These are phyloP conservation scores for Septoria linicola DNA, from an alignment of 2,329 filamentous ascomycete genomes.

Conservation along the genomic window DNA sequence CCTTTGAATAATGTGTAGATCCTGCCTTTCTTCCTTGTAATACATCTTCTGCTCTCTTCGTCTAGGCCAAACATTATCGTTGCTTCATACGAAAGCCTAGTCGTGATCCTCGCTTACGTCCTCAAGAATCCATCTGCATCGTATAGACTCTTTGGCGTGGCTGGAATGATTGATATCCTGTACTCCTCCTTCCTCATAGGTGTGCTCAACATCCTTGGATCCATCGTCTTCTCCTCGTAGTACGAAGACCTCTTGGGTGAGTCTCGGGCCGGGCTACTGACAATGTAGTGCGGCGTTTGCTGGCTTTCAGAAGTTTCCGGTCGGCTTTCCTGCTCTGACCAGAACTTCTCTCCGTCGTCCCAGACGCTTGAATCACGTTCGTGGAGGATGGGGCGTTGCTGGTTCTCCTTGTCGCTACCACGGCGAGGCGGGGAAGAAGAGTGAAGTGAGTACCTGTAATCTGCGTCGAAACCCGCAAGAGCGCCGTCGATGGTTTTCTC, in stretches of 20 bases:
- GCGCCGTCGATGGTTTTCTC: constrained; percentile 31
- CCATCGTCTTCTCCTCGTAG: constrained; percentile 8
- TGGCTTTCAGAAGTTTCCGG: background rate
- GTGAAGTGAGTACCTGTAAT: constrained; percentile 4
- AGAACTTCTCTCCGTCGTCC: constrained; percentile 38
- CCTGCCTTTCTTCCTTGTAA: too few relatives aligned
- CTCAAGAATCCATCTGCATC: constrained; percentile 43
- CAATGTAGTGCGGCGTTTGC: background rate
- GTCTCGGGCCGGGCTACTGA: background rate
- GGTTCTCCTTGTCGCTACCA: constrained; percentile 11
- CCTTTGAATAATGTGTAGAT: too few relatives aligned
- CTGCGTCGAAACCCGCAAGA: constrained; percentile 28
- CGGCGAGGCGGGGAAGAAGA: background rate
- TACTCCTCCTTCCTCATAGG: constrained; percentile 9
- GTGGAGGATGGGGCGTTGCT: background rate
- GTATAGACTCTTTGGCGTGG: constrained; percentile 40
- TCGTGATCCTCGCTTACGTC: constrained; percentile 8
- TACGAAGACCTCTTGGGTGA: background rate
- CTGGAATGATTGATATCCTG: constrained; percentile 1
- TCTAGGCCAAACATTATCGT: background rate
- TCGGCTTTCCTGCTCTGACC: constrained; percentile 19
- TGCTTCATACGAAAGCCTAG: background rate
- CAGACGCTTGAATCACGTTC: constrained; percentile 38
- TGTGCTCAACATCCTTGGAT: constrained; percentile 23
- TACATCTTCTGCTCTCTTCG: too few relatives aligned